phyloP scores from a whole-genome alignment of 805 yeast species.

The Starmerella etchellsii region DNA sequence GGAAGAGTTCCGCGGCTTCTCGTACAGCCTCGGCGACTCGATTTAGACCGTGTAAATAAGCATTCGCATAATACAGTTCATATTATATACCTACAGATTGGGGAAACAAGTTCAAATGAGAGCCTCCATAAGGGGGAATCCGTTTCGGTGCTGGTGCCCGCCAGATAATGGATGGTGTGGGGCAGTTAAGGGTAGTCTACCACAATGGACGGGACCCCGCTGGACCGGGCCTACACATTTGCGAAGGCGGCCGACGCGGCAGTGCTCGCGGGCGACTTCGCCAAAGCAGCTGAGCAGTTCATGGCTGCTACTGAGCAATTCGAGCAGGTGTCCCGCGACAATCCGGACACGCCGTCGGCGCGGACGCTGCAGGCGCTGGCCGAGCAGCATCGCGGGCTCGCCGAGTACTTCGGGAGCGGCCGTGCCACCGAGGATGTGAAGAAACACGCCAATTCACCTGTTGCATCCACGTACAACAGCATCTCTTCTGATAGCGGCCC shows the following conservation, averaged over 20 bases:
- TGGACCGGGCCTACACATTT: conserved; percentile 35
- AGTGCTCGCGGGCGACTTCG: conserved; percentile 32
- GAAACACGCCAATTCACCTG: background rate
- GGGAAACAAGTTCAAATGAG: too few relatives aligned
- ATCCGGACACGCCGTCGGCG: conserved; percentile 25
- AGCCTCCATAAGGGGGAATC: too few relatives aligned
- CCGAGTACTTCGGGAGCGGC: conserved; percentile 25
- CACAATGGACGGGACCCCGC: conserved; percentile 20
- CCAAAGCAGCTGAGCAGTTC: conserved; percentile 33
- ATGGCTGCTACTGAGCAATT: conserved; percentile 29
- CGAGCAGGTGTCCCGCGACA: conserved; percentile 20
- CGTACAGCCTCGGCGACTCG: conserved; percentile 38
- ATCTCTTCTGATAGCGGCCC: background rate
- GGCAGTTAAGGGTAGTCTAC: too few relatives aligned
- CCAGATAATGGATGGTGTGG: too few relatives aligned
- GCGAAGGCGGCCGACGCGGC: conserved; percentile 44
- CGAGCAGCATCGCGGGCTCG: conserved; percentile 24
- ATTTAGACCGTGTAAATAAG: conserved; percentile 9
- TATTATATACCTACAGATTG: too few relatives aligned
- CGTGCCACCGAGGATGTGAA: conserved; percentile 11
- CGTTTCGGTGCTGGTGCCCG: too few relatives aligned
- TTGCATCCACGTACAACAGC: conserved; percentile 1
- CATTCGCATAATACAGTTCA: too few relatives aligned
- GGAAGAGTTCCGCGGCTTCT: conserved; percentile 94
- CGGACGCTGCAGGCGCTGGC: conserved; percentile 26